Base-by-base conservation (phyloP, 371 early-diverging fungal species). In the Mucor plumbeus region DNA sequence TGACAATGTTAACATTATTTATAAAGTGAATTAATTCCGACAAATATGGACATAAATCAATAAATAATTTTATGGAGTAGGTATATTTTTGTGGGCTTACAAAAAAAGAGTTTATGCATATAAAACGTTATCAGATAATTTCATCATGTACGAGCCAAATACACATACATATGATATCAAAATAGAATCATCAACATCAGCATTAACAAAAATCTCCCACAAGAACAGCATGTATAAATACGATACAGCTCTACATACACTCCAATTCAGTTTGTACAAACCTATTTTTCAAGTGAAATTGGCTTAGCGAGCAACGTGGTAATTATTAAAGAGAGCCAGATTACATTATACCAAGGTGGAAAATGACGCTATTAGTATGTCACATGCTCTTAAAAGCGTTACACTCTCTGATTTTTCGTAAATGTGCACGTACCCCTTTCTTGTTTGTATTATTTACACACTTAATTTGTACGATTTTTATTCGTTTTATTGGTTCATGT, bases 381-480 rank as follows among this genome's bases (percentile, higher is more conserved):
- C 53, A 53, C 53, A 53, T 53, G 53, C 31, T 7, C 31, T 26
- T 9, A 31, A 31, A 11, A 21, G 9, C 31, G 53, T 53, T 53
- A 53, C 53, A 53, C 31, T 53, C 50, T 50, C n/a, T 50, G 26
- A 8, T 47, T 50, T 11, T 53, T 13, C 26, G 14, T 38, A 21
- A 53, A 53, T 53, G 53, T 53, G 53, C 53, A 53, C 53, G 53
- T 53, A 53, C 53, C 53, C 31, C 53, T 14, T 31, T 11, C 31
- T 53, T 26, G 31, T 31, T 53, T 53, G 26, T 53, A 4, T 53
- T 53, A 31, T 31, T 53, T 53, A 31, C 31, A 53, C 10, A 31
- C 53, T 53, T 6, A 9, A 53, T 53, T 50, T 53, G 53, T 53
- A 53, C 13, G 13, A 31, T 13, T 53, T 14, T 53, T 31, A 26